phyloP scores from a whole-genome alignment of 2,329 filamentous ascomycete species.

The Claviceps spartinae region DNA sequence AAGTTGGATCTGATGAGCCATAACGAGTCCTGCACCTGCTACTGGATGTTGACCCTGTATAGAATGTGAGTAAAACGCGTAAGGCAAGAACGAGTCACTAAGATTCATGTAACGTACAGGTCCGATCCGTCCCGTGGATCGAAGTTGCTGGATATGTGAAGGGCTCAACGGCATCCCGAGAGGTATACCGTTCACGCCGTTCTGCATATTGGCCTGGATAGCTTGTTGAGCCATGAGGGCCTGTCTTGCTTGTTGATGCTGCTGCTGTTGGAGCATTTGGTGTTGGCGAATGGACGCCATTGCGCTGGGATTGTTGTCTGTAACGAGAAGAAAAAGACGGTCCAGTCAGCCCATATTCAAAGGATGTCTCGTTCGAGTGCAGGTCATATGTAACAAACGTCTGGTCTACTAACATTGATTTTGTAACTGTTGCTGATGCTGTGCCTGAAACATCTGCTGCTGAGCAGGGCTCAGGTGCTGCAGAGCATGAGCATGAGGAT shows the following conservation, averaged over 20 bases:
- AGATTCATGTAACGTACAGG: slow-evolving; percentile 22
- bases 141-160: slow-evolving; percentile 38
- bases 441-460: slow-evolving; percentile 44
- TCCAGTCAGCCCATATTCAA: background rate
- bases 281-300: slow-evolving; percentile 38
- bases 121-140: slow-evolving; percentile 25
- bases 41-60: slow-evolving; percentile 19
- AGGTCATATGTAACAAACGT: background rate
- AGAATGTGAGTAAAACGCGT: background rate
- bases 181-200: slow-evolving; percentile 28
- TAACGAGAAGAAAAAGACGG: slow-evolving; percentile 2
- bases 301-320: slow-evolving; percentile 24
- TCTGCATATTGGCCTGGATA: slow-evolving; percentile 38
- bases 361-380: no score
- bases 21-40: slow-evolving; percentile 20
- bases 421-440: slow-evolving; percentile 25
- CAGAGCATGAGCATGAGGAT: slow-evolving; percentile 54
- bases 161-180: slow-evolving; percentile 38
- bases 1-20: slow-evolving; percentile 35
- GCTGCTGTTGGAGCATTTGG: slow-evolving; percentile 44
- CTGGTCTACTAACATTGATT: slow-evolving; percentile 19
- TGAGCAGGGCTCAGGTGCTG: slow-evolving; percentile 55
- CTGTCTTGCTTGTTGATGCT: slow-evolving; percentile 38
- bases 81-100: background rate
- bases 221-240: slow-evolving; percentile 41